phyloP scores from a whole-genome alignment of 345 rosid species.

The Aquilaria yunnanensis region DNA sequence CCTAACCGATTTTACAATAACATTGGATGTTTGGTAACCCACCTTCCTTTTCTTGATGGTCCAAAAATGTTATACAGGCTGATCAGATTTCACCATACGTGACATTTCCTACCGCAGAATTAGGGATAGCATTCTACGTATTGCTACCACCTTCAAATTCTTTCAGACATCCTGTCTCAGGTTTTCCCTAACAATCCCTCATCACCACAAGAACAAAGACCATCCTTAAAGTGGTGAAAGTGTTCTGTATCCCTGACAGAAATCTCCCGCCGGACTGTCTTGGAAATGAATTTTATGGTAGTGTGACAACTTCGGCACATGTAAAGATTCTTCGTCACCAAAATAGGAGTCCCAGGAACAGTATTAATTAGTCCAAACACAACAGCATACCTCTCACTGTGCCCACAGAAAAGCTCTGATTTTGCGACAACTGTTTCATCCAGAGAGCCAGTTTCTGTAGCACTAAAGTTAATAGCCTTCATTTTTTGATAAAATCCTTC shows the following conservation, averaged over 20 bases:
- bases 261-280: conserved; percentile 64
- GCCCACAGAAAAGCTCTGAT: conserved; percentile 76
- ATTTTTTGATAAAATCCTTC: conserved; percentile 58
- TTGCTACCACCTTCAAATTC: neutral
- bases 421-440: conserved; percentile 52
- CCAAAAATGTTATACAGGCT: neutral
- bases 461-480: conserved; percentile 29
- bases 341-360: conserved; percentile 60
- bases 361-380: conserved; percentile 68
- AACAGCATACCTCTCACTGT: conserved; percentile 76
- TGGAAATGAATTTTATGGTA: conserved; percentile 60
- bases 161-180: conserved; percentile 4
- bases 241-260: conserved; percentile 73
- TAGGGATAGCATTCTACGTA: conserved; percentile 4
- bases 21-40: too few relatives aligned
- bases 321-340: conserved; percentile 77
- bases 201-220: conserved; percentile 75
- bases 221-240: conserved; percentile 76
- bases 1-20: too few relatives aligned
- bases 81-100: neutral
- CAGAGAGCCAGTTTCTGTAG: conserved; percentile 25
- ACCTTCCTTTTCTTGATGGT: too few relatives aligned
- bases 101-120: conserved; percentile 1
- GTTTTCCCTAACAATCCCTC: conserved; percentile 35
- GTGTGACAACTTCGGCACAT: conserved; percentile 72